Percentiles rank a stretch among this genome's conserved stretches.
Evolutionary conservation across 371 early-diverging fungal genomes (phyloP).

Genomic region (Rhizopus microsporus): DNA sequence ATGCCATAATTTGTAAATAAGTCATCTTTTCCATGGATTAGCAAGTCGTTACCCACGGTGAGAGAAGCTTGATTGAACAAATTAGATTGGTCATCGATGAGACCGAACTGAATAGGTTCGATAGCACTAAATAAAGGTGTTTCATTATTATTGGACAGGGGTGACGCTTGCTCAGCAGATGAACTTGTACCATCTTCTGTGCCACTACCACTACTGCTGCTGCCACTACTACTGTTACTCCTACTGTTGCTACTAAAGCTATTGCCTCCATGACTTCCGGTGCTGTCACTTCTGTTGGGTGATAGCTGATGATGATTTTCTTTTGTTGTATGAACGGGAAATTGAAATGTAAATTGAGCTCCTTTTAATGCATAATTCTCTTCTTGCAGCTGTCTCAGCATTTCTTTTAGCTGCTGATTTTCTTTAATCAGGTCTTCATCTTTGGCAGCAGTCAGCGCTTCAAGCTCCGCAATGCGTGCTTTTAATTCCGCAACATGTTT

Average conservation of each 20-base stretch:
- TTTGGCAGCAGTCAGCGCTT: conserved; percentile 36
- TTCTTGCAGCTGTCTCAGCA: conserved; percentile 34
- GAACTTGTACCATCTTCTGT: conserved; percentile 18
- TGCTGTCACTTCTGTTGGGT: no score
- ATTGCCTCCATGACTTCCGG: no score
- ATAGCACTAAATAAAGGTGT: conserved; percentile 1
- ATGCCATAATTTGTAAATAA: conserved; percentile 30
- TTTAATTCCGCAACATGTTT: conserved; percentile 66
- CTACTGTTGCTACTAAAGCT: no score
- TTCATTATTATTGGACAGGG: not conserved
- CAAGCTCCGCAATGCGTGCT: conserved; percentile 63
- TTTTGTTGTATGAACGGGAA: conserved; percentile 20
- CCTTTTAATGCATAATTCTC: conserved; percentile 49
- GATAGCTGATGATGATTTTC: conserved; percentile 1
- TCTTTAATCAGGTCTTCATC: conserved; percentile 34
- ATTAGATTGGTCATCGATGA: conserved; percentile 1
- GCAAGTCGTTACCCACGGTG: conserved; percentile 4
- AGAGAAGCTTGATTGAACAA: not conserved
- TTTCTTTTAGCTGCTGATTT: conserved; percentile 31
- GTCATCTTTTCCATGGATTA: conserved; percentile 41
- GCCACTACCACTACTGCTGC: conserved; percentile 20
- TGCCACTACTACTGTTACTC: conserved; percentile 23
- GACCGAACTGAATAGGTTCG: conserved; percentile 22
- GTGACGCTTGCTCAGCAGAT: conserved; percentile 7
- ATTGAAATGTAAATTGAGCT: conserved; percentile 47